Percentiles rank a stretch among this genome's conserved stretches.
These are phyloP conservation scores for Brasenia schreberi DNA, from an alignment of 164 flowering plant genomes.

Conservation along the genomic window DNA sequence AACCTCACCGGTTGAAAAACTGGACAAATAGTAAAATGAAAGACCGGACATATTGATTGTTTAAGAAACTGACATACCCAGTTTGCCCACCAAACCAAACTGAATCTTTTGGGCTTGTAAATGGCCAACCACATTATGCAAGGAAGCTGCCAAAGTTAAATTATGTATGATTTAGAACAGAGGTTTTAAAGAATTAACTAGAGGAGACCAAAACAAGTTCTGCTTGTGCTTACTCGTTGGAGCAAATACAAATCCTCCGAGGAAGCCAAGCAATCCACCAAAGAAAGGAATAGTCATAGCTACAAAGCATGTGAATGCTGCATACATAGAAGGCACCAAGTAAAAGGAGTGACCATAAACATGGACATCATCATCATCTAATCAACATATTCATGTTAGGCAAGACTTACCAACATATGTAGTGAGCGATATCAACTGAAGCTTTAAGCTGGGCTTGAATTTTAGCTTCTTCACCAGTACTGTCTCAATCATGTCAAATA, in stretches of 20 bases:
- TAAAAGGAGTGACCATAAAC: too few relatives aligned
- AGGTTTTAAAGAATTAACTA: neutral
- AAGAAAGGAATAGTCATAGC: constrained; percentile 64
- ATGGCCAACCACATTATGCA: constrained; percentile 62
- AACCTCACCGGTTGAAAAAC: neutral
- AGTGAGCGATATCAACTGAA: too few relatives aligned
- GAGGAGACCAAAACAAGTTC: neutral
- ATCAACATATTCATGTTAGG: too few relatives aligned
- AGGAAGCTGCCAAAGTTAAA: constrained; percentile 38
- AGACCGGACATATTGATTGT: neutral
- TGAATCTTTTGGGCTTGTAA: constrained; percentile 39
- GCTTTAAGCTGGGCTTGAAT: too few relatives aligned
- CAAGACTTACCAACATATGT: constrained; percentile 45
- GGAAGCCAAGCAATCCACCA: constrained; percentile 62
- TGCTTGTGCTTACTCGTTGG: constrained; percentile 35
- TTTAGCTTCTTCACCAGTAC: constrained; percentile 31
- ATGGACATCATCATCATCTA: too few relatives aligned
- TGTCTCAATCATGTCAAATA: constrained; percentile 61
- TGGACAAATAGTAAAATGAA: too few relatives aligned
- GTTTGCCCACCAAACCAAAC: constrained; percentile 49
- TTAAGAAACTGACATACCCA: constrained; percentile 24
- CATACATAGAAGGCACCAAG: too few relatives aligned
- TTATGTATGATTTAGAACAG: neutral
- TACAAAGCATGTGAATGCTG: constrained; percentile 56
- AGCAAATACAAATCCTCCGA: constrained; percentile 67